These are phyloP conservation scores for Neofusicoccum ribis DNA, from an alignment of 2,329 filamentous ascomycete genomes.

Conservation along the genomic window DNA sequence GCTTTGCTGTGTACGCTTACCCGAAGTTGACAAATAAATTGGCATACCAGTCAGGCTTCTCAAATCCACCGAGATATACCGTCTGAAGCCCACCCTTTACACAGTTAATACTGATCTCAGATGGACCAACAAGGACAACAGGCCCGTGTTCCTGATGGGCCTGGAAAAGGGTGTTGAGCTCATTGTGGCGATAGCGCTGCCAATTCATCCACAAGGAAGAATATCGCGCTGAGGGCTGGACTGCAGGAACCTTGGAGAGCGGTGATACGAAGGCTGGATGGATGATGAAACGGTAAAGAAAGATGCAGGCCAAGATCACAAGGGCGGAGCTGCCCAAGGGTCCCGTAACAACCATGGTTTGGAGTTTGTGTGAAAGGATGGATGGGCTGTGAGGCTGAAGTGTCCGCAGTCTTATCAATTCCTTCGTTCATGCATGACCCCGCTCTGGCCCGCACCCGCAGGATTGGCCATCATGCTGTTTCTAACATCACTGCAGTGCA, in stretches of 20 bases:
- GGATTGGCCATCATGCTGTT: slow-evolving; percentile 1
- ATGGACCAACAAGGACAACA: not conserved
- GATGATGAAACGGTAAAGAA: not conserved
- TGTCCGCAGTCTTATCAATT: not conserved
- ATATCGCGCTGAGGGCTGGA: not conserved
- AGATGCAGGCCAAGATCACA: not conserved
- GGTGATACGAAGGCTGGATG: not conserved
- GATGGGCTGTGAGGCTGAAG: not conserved
- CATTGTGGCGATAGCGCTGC: not conserved
- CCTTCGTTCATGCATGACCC: not conserved
- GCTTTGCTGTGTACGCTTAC: not conserved
- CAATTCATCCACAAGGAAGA: not conserved
- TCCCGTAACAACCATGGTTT: not conserved
- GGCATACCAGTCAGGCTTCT: not conserved
- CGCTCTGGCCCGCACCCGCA: not conserved
- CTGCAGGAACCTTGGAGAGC: not conserved
- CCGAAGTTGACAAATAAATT: slow-evolving; percentile 8
- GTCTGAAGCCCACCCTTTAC: not conserved
- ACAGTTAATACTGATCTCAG: not conserved
- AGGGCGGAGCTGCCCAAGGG: not conserved
- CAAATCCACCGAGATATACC: slow-evolving; percentile 1
- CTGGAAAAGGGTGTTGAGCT: not conserved
- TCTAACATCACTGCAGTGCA: not conserved
- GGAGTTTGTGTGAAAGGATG: not conserved
- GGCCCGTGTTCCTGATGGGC: not conserved